phyloP scores from a whole-genome alignment of 2,329 filamentous ascomycete genomes.

The Sarocladium kiliense region DNA sequence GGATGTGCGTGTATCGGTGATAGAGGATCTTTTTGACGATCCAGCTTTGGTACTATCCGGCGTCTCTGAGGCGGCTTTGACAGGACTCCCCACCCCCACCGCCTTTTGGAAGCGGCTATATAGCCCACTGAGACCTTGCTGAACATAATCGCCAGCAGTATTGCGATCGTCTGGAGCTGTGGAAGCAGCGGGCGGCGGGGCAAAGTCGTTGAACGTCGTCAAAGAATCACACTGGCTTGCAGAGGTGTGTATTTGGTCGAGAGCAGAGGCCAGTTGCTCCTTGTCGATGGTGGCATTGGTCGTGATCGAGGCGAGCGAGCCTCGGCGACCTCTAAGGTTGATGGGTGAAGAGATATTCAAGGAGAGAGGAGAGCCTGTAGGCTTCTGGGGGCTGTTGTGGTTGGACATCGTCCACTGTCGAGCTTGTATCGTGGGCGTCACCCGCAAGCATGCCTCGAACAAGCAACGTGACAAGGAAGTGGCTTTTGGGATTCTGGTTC shows the following conservation, averaged over 20 bases:
- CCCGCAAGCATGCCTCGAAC: neutral
- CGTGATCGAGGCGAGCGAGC: slow-evolving; percentile 37
- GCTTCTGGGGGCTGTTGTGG: slow-evolving; percentile 23
- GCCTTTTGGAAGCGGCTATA: slow-evolving; percentile 82
- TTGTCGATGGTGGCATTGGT: slow-evolving; percentile 47
- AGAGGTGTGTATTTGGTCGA: slow-evolving; percentile 83
- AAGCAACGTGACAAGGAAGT: neutral
- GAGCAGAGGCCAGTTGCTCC: slow-evolving; percentile 68
- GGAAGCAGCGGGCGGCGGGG: slow-evolving; percentile 58
- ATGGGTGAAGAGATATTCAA: slow-evolving; percentile 21
- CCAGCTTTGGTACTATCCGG: slow-evolving; percentile 21
- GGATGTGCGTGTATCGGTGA: slow-evolving; percentile 12
- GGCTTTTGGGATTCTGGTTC: neutral
- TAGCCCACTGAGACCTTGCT: slow-evolving; percentile 81
- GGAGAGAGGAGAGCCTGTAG: slow-evolving; percentile 22
- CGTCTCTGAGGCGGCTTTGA: slow-evolving; percentile 22
- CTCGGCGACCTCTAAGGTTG: slow-evolving; percentile 28
- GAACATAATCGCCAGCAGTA: slow-evolving; percentile 67
- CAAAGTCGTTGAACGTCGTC: slow-evolving; percentile 93
- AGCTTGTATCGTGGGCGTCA: slow-evolving; percentile 12
- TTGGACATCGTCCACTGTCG: slow-evolving; percentile 21
- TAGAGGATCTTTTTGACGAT: slow-evolving; percentile 26
- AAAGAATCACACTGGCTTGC: slow-evolving; percentile 81
- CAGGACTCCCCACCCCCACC: slow-evolving; percentile 61
- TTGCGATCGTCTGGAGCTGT: slow-evolving; percentile 62